A percentile compares a stretch with the other conserved stretches of the same genome.
These are phyloP conservation scores for Neotropicomus parvogracilis DNA, from an alignment of 1,284 basidiomycete species.

Conservation along the genomic window DNA sequence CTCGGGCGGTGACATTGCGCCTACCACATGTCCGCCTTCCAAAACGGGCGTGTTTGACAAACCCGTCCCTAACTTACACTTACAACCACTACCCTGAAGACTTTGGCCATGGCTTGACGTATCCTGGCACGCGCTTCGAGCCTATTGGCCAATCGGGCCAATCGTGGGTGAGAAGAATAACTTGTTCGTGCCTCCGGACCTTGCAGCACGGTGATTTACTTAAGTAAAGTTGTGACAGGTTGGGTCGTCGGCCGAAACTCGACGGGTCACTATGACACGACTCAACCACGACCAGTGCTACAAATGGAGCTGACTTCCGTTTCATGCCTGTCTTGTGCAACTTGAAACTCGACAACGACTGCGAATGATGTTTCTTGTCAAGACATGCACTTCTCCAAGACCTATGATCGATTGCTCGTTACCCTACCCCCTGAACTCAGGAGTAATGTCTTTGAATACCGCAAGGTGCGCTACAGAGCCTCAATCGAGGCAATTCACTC, in stretches of 20 bases:
- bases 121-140: too few relatives aligned
- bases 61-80: not conserved
- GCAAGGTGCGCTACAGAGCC: constrained; percentile 50
- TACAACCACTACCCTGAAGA: too few relatives aligned
- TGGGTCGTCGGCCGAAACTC: not conserved
- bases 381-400: constrained; percentile 80
- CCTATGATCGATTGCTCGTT: constrained; percentile 66
- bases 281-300: too few relatives aligned
- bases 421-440: constrained; percentile 74
- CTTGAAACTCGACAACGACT: not conserved
- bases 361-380: not conserved
- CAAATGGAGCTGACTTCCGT: not conserved
- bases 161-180: too few relatives aligned
- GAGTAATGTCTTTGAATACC: constrained; percentile 82
- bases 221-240: too few relatives aligned
- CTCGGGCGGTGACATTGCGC: too few relatives aligned
- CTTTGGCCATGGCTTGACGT: too few relatives aligned
- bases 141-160: too few relatives aligned
- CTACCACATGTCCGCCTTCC: constrained; percentile 11
- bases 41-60: constrained; percentile 9
- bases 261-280: not conserved
- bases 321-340: not conserved
- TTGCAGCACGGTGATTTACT: too few relatives aligned
- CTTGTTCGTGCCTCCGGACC: too few relatives aligned
- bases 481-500: not conserved